Evolutionary conservation across 2,329 filamentous ascomycete genomes (phyloP).

Genomic region (Colletotrichum sp.): DNA sequence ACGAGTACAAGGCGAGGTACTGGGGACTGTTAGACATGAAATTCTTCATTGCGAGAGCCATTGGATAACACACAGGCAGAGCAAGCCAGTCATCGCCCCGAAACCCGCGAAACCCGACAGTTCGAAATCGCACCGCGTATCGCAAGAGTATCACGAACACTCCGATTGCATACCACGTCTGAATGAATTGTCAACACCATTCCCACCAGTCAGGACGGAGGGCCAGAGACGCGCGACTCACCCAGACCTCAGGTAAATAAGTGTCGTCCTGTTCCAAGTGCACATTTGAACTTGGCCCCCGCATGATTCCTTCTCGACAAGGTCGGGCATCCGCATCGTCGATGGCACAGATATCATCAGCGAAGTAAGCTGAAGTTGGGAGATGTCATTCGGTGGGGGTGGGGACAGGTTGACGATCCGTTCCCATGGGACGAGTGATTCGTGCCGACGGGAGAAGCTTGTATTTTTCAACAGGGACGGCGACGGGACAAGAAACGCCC

Average conservation of each 20-base stretch:
- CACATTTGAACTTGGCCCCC: conserved; percentile 10
- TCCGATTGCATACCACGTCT: conserved; percentile 21
- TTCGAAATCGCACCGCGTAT: conserved; percentile 21
- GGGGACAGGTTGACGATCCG: neutral
- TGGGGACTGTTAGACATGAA: neutral
- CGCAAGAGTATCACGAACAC: conserved; percentile 21
- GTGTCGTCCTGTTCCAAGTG: conserved; percentile 14
- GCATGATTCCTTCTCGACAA: neutral
- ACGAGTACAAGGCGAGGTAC: conserved; percentile 26
- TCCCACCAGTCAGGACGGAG: neutral
- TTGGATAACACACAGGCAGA: conserved; percentile 8
- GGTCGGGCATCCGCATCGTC: neutral
- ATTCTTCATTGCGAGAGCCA: neutral
- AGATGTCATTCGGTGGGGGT: neutral
- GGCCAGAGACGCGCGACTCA: neutral
- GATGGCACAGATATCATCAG: neutral
- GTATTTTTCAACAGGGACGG: neutral
- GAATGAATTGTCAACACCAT: neutral
- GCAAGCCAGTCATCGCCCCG: conserved; percentile 24
- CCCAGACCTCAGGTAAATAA: conserved; percentile 24
- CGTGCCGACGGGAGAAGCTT: neutral
- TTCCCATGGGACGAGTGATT: neutral
- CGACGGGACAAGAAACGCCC: neutral
- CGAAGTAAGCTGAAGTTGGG: neutral
- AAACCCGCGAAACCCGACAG: conserved; percentile 20